phyloP scores from a whole-genome alignment of 2,329 filamentous ascomycete genomes.

The Neofusicoccum umdonicola region DNA sequence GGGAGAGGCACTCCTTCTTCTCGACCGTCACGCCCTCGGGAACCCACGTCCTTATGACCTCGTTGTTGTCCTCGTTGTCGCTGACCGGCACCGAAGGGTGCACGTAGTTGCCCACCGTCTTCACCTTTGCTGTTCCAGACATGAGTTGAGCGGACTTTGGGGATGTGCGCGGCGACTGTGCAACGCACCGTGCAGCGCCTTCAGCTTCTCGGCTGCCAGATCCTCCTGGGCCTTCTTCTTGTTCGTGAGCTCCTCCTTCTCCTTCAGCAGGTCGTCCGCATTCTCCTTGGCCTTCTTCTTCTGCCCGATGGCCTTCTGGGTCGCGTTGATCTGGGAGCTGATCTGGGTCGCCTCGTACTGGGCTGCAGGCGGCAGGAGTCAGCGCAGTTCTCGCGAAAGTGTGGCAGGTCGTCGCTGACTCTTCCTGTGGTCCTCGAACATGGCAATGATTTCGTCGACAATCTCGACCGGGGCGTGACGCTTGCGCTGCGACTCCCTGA shows the following conservation, averaged over 20 bases:
- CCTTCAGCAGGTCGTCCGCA: conserved; percentile 72
- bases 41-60: conserved; percentile 71
- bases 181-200: conserved; percentile 56
- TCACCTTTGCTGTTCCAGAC: conserved; percentile 59
- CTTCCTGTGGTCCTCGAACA: conserved; percentile 82
- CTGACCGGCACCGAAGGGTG: conserved; percentile 82
- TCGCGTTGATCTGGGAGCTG: conserved; percentile 78
- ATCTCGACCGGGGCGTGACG: conserved; percentile 76
- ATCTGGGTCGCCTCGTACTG: conserved; percentile 78
- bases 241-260: conserved; percentile 76
- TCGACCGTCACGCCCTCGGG: conserved; percentile 72
- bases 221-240: conserved; percentile 79
- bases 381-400: background rate
- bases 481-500: conserved; percentile 85
- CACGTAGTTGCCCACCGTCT: conserved; percentile 85
- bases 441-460: conserved; percentile 84
- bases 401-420: conserved; percentile 48
- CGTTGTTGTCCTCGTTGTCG: conserved; percentile 87
- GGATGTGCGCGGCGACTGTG: background rate
- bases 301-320: conserved; percentile 84
- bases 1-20: conserved; percentile 77
- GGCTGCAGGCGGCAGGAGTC: conserved; percentile 43
- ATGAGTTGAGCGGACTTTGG: background rate
- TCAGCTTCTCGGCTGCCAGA: conserved; percentile 71
- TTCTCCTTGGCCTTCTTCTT: conserved; percentile 97